Evolutionary conservation across 768 basidiomycete genomes (phyloP), one percentile per base, ranked within the genome.

Genomic region (Tephrocybe rancida): DNA sequence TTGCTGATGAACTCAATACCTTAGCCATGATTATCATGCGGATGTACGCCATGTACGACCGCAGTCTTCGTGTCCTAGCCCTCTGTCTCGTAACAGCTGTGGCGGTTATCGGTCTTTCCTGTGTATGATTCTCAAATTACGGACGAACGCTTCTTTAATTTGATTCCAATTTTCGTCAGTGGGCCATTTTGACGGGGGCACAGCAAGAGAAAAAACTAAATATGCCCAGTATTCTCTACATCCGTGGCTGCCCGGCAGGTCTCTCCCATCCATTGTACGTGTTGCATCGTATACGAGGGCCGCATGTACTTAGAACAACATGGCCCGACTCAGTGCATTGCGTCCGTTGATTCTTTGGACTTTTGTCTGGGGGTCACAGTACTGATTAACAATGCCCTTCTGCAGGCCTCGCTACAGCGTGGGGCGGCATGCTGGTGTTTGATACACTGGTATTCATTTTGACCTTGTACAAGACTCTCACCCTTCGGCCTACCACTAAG

Each of bases 41-140:
- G 8, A 75, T 70, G 44, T 74, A 74, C 49, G 78, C 78, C 8
- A 60, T 79, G 5, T 79, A 75, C 50, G 68, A 67, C n/a, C 67
- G 71, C 9, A 72, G 59, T 25, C 60, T 60, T 14, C 54, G 41
- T 10, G 64, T 77, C 29, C 61, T 77, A 10, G 59, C 51, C 0
- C 51, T 72, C 7, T 69, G 61, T 24, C 10, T 72, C n/a, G 42
- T 44, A n/a, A 55, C 73, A 5, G 61, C 69, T 0, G 22, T 60
- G 7, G 51, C 48, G 11, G 64, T 59, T 0, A 57, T 72, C 30
- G 52, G 50, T 1, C 55, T 74, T 46, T 71, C 67, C n/a, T 65
- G 67, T 22, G 74, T 75, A 50, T 56, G 72, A 67, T 27, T 22
- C 41, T 2, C 11, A 29, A 47, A n/a, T 32, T 14, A 9, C 42